Percentiles rank a stretch among this genome's conserved stretches.
Conservation (phyloP, 1,284 basidiomycete genomes). For the Neonothopanus nambi region DNA sequence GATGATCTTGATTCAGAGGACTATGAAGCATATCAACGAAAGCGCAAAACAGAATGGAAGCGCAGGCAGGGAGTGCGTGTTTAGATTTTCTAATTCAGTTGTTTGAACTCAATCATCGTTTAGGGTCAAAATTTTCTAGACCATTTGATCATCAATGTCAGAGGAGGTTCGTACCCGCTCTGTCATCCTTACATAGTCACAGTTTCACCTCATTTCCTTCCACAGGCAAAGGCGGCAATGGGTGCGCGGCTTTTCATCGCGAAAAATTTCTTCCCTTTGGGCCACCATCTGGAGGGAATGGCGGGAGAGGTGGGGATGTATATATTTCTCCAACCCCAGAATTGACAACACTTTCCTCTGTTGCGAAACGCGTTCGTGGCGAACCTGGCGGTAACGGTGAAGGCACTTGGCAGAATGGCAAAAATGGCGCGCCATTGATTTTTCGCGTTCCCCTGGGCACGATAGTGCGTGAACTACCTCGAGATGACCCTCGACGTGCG, state of each 20-base stretch:
- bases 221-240: constrained; percentile 79
- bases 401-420: constrained; percentile 85
- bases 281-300: constrained; percentile 88
- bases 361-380: constrained; percentile 70
- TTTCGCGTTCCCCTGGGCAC: constrained; percentile 88
- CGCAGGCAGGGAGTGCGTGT: constrained; percentile 64
- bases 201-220: constrained; percentile 6
- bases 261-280: constrained; percentile 79
- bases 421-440: constrained; percentile 67
- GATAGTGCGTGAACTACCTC: constrained; percentile 74
- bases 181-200: constrained; percentile 1
- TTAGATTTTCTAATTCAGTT: background rate
- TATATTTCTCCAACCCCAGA: constrained; percentile 77
- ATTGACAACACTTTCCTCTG: constrained; percentile 75
- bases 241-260: constrained; percentile 82
- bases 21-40: constrained; percentile 22
- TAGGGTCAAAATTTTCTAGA: constrained; percentile 84
- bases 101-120: constrained; percentile 12
- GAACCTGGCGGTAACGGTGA: constrained; percentile 70
- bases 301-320: constrained; percentile 85
- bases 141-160: constrained; percentile 73
- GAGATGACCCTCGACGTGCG: constrained; percentile 59
- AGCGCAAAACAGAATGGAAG: constrained; percentile 73
- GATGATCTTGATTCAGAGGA: constrained; percentile 7
- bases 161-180: constrained; percentile 57